Base-by-base conservation (phyloP, 1,284 basidiomycete genomes). In the Puccinia triticina region DNA sequence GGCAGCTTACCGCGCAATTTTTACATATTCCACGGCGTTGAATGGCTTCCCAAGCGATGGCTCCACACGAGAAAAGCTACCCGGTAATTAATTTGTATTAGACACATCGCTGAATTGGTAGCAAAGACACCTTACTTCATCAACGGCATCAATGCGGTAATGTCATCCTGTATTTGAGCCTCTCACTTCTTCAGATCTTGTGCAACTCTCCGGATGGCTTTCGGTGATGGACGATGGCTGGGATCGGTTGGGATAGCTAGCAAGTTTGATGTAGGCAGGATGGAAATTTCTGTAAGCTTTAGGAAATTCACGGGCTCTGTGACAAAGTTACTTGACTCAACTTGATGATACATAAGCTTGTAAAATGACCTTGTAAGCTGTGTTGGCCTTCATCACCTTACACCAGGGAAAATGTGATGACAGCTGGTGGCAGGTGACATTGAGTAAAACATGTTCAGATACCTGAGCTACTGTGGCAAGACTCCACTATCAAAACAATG, bases 111-210 rank as follows among this genome's bases (percentile, higher is more conserved):
- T n/a, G 4, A 29, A 32, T 29, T 46, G 43, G 43, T 14, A 8
- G 14, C 43, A 8, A 74, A 48, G 37, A 37, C 21, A 32, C 12
- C 29, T 12, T 37, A 16, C 34, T 87, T 87, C 53, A 88, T 79
- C n/a, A 88, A 82, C 0, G 87, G 87, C 77, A 84, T 84, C 12
- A 87, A 80, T 11, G 83, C 85, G 26, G 87, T 86, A 12, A 88
- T 84, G 43, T 85, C 77, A 59, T 83, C 85, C 83, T 88, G 87
- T n/a, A 88, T 85, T 69, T 86, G 84, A 43, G 84, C 71, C 79
- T 88, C 87, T 14, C 87, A 84, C 53, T 84, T 84, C 23, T 84
- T 83, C 50, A 88, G 83, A 79, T 88, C 87, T 50, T 84, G 66
- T 23, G 84, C 84, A 2, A 88, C 85, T 57, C 84, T 82, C 2